Evolutionary conservation across 495 filamentous ascomycete genomes (phyloP).

Genomic region (Penicillium canescens): DNA sequence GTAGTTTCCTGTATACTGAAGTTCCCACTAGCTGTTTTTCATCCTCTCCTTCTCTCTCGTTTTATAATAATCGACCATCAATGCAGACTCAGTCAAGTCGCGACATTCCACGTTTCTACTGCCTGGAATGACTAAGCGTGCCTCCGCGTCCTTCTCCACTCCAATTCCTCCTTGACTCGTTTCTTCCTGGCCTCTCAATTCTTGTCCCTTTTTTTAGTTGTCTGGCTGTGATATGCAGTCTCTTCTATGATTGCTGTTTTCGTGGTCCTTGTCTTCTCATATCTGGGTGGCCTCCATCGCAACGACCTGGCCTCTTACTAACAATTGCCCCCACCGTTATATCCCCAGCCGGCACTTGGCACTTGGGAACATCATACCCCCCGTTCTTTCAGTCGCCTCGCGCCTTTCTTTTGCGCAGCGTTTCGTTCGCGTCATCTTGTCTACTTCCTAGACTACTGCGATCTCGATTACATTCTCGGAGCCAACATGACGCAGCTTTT

Average conservation of each 20-base stretch:
- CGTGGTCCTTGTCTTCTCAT: constrained; percentile 8
- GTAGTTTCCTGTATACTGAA: too few species aligned
- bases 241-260: constrained; percentile 19
- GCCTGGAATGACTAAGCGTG: constrained; percentile 19
- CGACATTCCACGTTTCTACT: not conserved
- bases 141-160: constrained; percentile 29
- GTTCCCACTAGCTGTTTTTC: not conserved
- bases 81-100: not conserved
- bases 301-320: constrained; percentile 9
- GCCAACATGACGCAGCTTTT: constrained; percentile 49
- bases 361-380: constrained; percentile 2
- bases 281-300: constrained; percentile 26
- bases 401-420: constrained; percentile 14
- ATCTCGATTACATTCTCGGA: not conserved
- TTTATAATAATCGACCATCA: not conserved
- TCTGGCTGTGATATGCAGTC: constrained; percentile 17
- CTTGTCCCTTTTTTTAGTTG: constrained; percentile 12
- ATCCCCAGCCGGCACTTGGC: constrained; percentile 19
- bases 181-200: constrained; percentile 14
- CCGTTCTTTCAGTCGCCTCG: constrained; percentile 7
- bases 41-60: constrained; percentile 3
- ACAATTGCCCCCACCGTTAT: constrained; percentile 13
- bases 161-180: constrained; percentile 14
- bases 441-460: constrained; percentile 3
- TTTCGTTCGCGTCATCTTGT: constrained; percentile 1